Conservation (phyloP, 2,329 filamentous ascomycete genomes). For the Fusarium nurragi region DNA sequence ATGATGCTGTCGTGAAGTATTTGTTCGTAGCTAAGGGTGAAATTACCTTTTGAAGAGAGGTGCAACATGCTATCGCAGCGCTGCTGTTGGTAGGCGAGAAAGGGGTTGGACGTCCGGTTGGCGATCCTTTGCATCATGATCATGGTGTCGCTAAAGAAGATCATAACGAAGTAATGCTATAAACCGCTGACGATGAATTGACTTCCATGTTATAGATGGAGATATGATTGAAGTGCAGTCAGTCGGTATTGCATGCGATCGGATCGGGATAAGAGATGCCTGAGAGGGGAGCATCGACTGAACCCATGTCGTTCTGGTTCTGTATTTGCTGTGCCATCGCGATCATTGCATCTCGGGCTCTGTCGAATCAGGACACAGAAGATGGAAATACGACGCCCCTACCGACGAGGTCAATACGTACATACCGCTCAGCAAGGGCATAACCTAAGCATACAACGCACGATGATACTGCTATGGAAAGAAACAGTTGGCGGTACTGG, state of each 20-base stretch:
- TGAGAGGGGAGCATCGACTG: conserved; percentile 6
- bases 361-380: conserved; percentile 23
- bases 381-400: not conserved
- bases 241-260: conserved; percentile 14
- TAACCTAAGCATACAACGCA: conserved; percentile 1
- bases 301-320: conserved; percentile 6
- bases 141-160: conserved; percentile 16
- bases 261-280: conserved; percentile 21
- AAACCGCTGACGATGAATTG: not conserved
- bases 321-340: conserved; percentile 10
- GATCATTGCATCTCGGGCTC: conserved; percentile 4
- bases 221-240: conserved; percentile 16
- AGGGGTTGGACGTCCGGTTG: not conserved
- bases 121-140: conserved; percentile 20
- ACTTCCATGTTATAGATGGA: conserved; percentile 9
- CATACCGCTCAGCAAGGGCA: conserved; percentile 2
- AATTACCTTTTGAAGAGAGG: not conserved
- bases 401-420: not conserved
- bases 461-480: conserved; percentile 22
- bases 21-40: conserved; percentile 1
- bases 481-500: not conserved
- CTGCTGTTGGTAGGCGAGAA: not conserved
- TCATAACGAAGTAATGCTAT: conserved; percentile 29
- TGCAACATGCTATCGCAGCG: not conserved
- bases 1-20: conserved; percentile 29